Base-by-base conservation (phyloP, 129 eudicot genomes). In the Tanacetum coccineum region DNA sequence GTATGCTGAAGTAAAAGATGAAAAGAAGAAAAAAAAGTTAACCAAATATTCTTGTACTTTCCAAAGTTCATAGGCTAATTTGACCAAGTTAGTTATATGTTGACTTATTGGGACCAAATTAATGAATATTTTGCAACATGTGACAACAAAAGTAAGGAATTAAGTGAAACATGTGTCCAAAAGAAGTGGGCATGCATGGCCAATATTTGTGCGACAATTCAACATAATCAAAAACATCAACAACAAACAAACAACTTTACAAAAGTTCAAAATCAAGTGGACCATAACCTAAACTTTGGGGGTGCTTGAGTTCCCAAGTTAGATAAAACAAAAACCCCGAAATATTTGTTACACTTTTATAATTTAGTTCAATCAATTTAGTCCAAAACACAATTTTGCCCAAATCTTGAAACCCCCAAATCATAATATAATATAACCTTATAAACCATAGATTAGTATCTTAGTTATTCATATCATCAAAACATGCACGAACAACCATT, bases 121-220 rank as follows among this genome's bases (percentile, higher is more conserved):
- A 52, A 59, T 62, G 46, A 3, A 71, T 51, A 21, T 10, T 21
- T 47, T 46, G 20, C 64, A 19, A 18, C 67, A 74, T 59, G 17
- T 50, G 25, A 50, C 62, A 75, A 67, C 74, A 75, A 67, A 68
- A 53, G 36, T 2, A 39, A 49, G 32, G 57, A 50, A 67, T 49
- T 67, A 75, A 75, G 68, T 75, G 79, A 75, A 59, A 47, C 74
- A 59, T 50, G 42, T 30, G 28, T 68, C 74, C 74, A 75, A 28
- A 62, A 67, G 79, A 60, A 68, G 62, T 50, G 7, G 74, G 25
- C 80, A 60, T 75, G 80, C 75, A 75, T 75, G 79, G 70, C 75
- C 80, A 75, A 40, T 70, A 44, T 60, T 75, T 53, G 30, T 59
- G 79, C 2, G 79, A 57, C 53, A 56, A 13, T 74, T 68, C 68